A percentile compares a stretch with the other conserved stretches of the same genome.
phyloP scores from a whole-genome alignment of 2,329 filamentous ascomycete species.

The Epicoccum nigrum region DNA sequence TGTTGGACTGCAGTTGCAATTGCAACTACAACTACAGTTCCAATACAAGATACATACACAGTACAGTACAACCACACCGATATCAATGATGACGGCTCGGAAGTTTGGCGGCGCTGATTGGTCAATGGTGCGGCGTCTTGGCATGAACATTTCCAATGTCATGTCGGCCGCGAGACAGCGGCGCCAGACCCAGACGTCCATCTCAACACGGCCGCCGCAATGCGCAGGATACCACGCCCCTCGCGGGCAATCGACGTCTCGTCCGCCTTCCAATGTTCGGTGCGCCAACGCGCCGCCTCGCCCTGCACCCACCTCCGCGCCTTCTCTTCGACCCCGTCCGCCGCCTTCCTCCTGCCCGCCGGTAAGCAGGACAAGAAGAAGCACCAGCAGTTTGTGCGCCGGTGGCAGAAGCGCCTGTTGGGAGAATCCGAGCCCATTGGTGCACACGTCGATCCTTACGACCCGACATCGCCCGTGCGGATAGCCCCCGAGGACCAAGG shows the following conservation, averaged over 20 bases:
- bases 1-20: no score
- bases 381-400: slow-evolving; percentile 42
- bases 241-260: slow-evolving; percentile 42
- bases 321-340: slow-evolving; percentile 40
- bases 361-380: slow-evolving; percentile 45
- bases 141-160: slow-evolving; percentile 22
- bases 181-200: slow-evolving; percentile 18
- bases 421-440: slow-evolving; percentile 47
- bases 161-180: slow-evolving; percentile 12
- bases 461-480: slow-evolving; percentile 43
- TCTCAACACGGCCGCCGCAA: slow-evolving; percentile 35
- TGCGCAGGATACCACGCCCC: slow-evolving; percentile 48
- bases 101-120: slow-evolving; percentile 26
- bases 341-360: slow-evolving; percentile 29
- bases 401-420: slow-evolving; percentile 46
- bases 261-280: slow-evolving; percentile 15
- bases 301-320: slow-evolving; percentile 25
- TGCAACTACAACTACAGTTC: no score
- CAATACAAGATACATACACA: no score
- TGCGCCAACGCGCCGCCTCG: slow-evolving; percentile 24
- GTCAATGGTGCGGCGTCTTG: slow-evolving; percentile 24
- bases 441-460: slow-evolving; percentile 47
- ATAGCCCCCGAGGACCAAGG: slow-evolving; percentile 45
- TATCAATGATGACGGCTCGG: no score
- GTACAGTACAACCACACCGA: no score